A percentile compares a stretch with the other conserved stretches of the same genome.
Conservation (phyloP, 306 rosid species). For the Begonia loranthoides region DNA sequence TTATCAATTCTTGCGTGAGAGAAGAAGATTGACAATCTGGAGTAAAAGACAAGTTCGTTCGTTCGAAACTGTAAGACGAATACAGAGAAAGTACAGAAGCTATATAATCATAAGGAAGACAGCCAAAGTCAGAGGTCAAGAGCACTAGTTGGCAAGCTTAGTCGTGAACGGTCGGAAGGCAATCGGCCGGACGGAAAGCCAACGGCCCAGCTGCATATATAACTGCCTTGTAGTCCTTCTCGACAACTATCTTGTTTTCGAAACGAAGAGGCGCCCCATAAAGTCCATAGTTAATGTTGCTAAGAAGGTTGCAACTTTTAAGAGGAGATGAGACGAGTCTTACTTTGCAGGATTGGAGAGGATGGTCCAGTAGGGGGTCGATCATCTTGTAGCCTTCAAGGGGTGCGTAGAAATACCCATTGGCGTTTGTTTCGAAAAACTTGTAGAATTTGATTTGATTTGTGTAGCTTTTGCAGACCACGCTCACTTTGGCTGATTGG, state of each 20-base stretch:
- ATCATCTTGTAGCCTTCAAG: slow-evolving; percentile 52
- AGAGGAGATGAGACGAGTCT: slow-evolving; percentile 68
- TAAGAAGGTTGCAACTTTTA: slow-evolving; percentile 38
- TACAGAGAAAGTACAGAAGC: no score
- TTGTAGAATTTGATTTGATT: slow-evolving; percentile 61
- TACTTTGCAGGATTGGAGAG: slow-evolving; percentile 63
- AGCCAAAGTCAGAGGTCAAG: no score
- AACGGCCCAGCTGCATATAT: slow-evolving; percentile 77
- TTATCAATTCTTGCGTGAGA: no score
- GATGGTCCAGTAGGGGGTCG: slow-evolving; percentile 51
- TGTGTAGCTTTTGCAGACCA: slow-evolving; percentile 57
- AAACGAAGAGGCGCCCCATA: slow-evolving; percentile 58
- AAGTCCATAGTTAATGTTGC: slow-evolving; percentile 62
- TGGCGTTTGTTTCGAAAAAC: slow-evolving; percentile 45
- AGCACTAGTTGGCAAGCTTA: no score
- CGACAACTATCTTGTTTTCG: slow-evolving; percentile 42
- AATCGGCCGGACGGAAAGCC: slow-evolving; percentile 64
- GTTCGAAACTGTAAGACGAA: no score
- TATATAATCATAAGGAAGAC: no score
- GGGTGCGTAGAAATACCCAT: slow-evolving; percentile 62
- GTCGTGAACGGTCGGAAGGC: slow-evolving; percentile 31
- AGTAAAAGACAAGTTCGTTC: no score
- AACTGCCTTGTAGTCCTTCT: slow-evolving; percentile 50
- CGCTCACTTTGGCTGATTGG: slow-evolving; percentile 60
- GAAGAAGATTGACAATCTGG: no score